Percentiles rank a stretch among this genome's conserved stretches.
Evolutionary conservation across 2,329 filamentous ascomycete genomes (phyloP).

Genomic region (Paraphoma chrysanthemicola): DNA sequence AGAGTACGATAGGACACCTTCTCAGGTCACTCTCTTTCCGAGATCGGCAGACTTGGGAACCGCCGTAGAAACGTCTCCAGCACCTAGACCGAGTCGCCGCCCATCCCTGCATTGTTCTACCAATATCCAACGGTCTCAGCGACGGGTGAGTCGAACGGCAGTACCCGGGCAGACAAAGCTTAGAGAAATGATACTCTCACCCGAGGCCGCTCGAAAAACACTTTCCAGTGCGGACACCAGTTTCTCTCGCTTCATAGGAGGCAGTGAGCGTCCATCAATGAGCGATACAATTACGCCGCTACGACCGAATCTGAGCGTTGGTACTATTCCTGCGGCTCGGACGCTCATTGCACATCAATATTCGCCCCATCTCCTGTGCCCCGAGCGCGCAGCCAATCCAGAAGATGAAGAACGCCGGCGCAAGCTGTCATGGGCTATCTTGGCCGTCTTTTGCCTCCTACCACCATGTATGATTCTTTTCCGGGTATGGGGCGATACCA

Average conservation of each 20-base stretch:
- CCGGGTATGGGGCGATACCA: constrained; percentile 40
- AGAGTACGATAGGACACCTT: constrained; percentile 27
- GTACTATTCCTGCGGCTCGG: constrained; percentile 14
- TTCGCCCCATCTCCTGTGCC: constrained; percentile 41
- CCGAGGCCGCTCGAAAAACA: constrained; percentile 24
- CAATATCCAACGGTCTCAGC: constrained; percentile 19
- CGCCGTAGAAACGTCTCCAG: constrained; percentile 17
- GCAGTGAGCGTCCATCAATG: constrained; percentile 38
- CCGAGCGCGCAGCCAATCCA: constrained; percentile 27
- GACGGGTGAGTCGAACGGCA: constrained; percentile 34
- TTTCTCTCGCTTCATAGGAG: constrained; percentile 27
- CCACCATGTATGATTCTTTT: constrained; percentile 47
- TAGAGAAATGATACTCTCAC: constrained; percentile 42
- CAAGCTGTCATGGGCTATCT: constrained; percentile 43
- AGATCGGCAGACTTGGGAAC: constrained; percentile 15
- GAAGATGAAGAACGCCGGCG: constrained; percentile 36
- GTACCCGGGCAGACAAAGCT: constrained; percentile 44
- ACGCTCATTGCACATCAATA: constrained; percentile 22
- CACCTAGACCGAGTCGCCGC: constrained; percentile 12
- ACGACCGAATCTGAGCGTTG: constrained; percentile 21
- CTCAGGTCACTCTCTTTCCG: constrained; percentile 30
- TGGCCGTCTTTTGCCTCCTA: constrained; percentile 41
- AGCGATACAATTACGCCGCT: constrained; percentile 40
- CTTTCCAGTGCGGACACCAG: constrained; percentile 26
- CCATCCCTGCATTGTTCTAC: constrained; percentile 22